Base-by-base conservation (phyloP, 495 filamentous ascomycete genomes). In the Podospora anserina region DNA sequence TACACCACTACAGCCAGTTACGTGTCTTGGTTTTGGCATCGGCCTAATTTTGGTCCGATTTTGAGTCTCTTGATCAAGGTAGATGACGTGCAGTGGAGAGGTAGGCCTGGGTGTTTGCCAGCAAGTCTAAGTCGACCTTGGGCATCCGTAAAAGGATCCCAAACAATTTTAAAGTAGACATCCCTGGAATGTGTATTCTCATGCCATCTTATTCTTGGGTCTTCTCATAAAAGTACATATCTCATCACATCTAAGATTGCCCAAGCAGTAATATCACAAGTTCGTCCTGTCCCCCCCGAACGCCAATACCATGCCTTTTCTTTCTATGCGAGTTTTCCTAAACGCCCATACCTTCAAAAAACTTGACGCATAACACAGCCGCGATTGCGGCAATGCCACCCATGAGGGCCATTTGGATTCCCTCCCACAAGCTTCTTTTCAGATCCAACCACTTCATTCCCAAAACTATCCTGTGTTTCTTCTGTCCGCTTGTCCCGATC, bases 271-370 rank as follows among this genome's bases (percentile, higher is more conserved):
- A 49, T 49, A 49, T 9, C 30, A 16, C 39, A 11, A 49, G 9
- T 49, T 11, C 39, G 39, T 49, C 39, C 39, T 49, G 39, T 49
- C 11, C 5, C 13, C 2, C 7, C 39, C 6, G 39, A 49, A 49
- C 11, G 9, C 39, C 39, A 13, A 1, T 49, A 11, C 39, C 39
- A 13, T 49, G 39, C 39, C 13, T 13, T 49, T 49, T 16, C 39
- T 13, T 49, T 16, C 39, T 16, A 16, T 49, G 39, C 39, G 13
- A 49, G 0, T 4, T 26, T 18, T 61, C 59, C 30, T 44, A 63
- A n/a, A 63, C 61, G 6, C 61, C 32, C 61, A 63, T n/a, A 4
- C 15, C 61, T n/a, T 63, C 61, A 19, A 63, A 63, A 6, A 49
- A 20, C 30, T 49, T 39, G 30, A 63, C 61, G 32, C 61, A 63